Conservation (phyloP, 768 basidiomycete genomes). For the Leccinum broughii region DNA sequence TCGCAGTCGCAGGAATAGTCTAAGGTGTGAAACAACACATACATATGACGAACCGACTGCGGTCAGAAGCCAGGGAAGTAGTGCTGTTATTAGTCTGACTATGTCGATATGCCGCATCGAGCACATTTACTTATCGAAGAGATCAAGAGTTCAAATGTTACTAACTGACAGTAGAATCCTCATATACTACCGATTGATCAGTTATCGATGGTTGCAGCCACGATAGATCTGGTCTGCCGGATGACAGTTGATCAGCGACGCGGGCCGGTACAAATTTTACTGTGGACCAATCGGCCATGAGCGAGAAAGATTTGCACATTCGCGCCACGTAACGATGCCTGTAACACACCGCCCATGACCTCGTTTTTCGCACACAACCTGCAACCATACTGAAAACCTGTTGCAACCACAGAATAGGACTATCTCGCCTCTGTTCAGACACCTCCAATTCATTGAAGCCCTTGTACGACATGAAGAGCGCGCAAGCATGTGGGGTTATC, state of each 20-base stretch:
- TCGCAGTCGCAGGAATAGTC: slow-evolving; percentile 15
- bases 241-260: slow-evolving; percentile 16
- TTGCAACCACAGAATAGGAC: not conserved
- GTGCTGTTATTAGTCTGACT: too few relatives aligned
- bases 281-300: slow-evolving; percentile 18
- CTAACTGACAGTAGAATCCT: not conserved
- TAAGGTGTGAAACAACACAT: slow-evolving; percentile 7
- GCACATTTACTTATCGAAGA: too few relatives aligned
- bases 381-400: not conserved
- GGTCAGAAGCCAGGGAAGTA: slow-evolving; percentile 6
- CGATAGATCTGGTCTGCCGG: not conserved
- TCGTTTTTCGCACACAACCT: slow-evolving; percentile 4
- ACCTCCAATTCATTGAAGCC: not conserved
- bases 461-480: not conserved
- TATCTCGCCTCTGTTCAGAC: not conserved
- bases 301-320: slow-evolving; percentile 21
- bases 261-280: slow-evolving; percentile 10
- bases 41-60: slow-evolving; percentile 12
- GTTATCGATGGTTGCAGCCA: slow-evolving; percentile 25
- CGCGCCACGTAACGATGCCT: slow-evolving; percentile 15
- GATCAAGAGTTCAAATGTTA: too few relatives aligned
- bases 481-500: not conserved
- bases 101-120: too few relatives aligned
- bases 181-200: not conserved
- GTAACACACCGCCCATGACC: slow-evolving; percentile 17